Conservation (phyloP, 805 yeast species). For the Blastobotrys americana region DNA sequence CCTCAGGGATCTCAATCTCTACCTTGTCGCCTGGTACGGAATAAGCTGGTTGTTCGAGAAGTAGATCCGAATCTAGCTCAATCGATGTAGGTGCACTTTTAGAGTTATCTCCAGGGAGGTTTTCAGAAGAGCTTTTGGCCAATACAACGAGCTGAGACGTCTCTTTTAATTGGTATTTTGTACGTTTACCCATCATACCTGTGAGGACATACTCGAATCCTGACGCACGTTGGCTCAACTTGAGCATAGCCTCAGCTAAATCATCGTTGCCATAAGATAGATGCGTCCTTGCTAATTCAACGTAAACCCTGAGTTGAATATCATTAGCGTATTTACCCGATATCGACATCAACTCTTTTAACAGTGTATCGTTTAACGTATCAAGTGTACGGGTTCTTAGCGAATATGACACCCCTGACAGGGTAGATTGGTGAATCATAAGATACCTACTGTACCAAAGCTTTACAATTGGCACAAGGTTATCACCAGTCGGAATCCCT, state of each 20-base stretch:
- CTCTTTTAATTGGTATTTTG: conserved; percentile 70
- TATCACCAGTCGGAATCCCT: conserved; percentile 15
- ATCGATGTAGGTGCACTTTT: conserved; percentile 26
- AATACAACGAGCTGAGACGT: conserved; percentile 68
- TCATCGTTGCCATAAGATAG: conserved; percentile 28
- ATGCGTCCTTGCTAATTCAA: conserved; percentile 58
- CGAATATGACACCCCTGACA: conserved; percentile 22
- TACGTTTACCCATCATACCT: conserved; percentile 83
- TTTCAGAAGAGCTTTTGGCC: conserved; percentile 41
- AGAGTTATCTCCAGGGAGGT: conserved; percentile 4
- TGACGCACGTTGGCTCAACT: conserved; percentile 39
- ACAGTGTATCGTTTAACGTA: conserved; percentile 19
- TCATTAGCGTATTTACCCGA: conserved; percentile 14
- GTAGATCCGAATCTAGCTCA: conserved; percentile 63
- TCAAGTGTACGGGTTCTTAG: conserved; percentile 19
- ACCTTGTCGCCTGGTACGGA: conserved; percentile 41
- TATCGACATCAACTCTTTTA: neutral
- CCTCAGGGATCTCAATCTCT: conserved; percentile 28
- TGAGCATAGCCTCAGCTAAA: conserved; percentile 20
- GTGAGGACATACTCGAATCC: conserved; percentile 62
- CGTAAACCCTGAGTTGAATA: conserved; percentile 43
- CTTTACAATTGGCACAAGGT: conserved; percentile 10
- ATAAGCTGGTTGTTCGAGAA: conserved; percentile 67
- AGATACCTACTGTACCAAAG: conserved; percentile 32
- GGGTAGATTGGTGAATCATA: conserved; percentile 30